Conservation (phyloP, 352 stramenopile genomes). For the Phytopythium delawarense region DNA sequence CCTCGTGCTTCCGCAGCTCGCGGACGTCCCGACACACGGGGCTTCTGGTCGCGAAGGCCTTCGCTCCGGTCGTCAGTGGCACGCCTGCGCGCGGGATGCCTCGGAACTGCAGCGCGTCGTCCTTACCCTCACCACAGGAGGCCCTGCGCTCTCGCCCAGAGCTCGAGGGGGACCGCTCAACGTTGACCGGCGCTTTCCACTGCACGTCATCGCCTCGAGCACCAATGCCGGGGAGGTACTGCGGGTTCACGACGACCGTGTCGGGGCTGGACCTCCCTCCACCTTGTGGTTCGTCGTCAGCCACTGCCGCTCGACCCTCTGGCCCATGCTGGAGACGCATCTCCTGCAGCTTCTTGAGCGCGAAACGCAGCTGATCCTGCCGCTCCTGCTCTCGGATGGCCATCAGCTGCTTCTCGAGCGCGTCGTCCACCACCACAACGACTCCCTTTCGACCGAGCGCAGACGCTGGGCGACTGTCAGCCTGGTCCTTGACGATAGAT, state of each 20-base stretch:
- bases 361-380: slow-evolving; percentile 36
- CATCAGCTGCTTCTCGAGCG: slow-evolving; percentile 15
- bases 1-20: slow-evolving; percentile 33
- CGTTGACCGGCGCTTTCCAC: slow-evolving; percentile 44
- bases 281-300: neutral
- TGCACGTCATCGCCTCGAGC: slow-evolving; percentile 2
- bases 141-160: slow-evolving; percentile 1
- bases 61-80: slow-evolving; percentile 36
- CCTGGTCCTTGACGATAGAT: neutral
- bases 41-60: slow-evolving; percentile 29
- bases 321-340: slow-evolving; percentile 21
- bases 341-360: slow-evolving; percentile 38
- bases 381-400: slow-evolving; percentile 29
- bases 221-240: neutral
- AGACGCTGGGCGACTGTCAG: neutral
- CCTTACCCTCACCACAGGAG: neutral
- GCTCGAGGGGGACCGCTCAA: slow-evolving; percentile 5
- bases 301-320: neutral
- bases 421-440: neutral
- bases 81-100: slow-evolving; percentile 44
- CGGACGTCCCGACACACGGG: slow-evolving; percentile 48
- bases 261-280: neutral
- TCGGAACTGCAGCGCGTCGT: slow-evolving; percentile 8
- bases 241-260: neutral
- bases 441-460: neutral